phyloP scores from a whole-genome alignment of 2,329 filamentous ascomycete species.

The Aspergillus aculeatinus region DNA sequence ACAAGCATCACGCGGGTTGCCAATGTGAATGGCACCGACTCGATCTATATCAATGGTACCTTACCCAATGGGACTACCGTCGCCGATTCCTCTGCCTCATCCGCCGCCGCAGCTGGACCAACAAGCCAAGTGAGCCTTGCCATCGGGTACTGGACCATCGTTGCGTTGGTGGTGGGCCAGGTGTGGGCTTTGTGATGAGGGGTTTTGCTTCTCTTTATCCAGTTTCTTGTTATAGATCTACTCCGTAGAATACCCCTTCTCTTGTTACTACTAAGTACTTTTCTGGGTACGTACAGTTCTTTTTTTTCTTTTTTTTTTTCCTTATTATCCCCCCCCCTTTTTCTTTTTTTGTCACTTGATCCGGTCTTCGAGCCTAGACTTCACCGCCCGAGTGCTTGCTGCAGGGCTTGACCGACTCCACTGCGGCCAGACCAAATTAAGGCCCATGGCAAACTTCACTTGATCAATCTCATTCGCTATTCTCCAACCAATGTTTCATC shows the following conservation, averaged over 20 bases:
- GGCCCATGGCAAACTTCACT: neutral
- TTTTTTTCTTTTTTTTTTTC: no score
- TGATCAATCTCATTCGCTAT: neutral
- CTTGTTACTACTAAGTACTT: no score
- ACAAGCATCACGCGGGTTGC: slow-evolving; percentile 39
- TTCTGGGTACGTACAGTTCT: no score
- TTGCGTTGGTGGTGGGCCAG: slow-evolving; percentile 35
- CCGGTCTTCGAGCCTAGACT: neutral
- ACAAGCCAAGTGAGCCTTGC: slow-evolving; percentile 24
- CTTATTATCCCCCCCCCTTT: no score
- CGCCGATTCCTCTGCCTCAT: slow-evolving; percentile 28
- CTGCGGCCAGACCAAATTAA: neutral
- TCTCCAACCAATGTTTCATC: neutral
- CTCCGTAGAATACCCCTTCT: no score
- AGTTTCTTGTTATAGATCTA: neutral
- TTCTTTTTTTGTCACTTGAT: neutral
- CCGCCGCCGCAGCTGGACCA: slow-evolving; percentile 18
- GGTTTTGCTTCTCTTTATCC: neutral
- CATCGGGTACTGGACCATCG: slow-evolving; percentile 46
- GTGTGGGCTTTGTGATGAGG: slow-evolving; percentile 31
- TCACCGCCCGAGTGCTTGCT: neutral
- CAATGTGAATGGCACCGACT: slow-evolving; percentile 44
- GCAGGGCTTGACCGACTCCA: neutral
- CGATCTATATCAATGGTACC: slow-evolving; percentile 50
- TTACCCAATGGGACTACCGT: slow-evolving; percentile 46